Evolutionary conservation across 2,329 filamentous ascomycete species (phyloP), one percentile per base, ranked within the genome.

Genomic region (Herpotrichia juniperi): DNA sequence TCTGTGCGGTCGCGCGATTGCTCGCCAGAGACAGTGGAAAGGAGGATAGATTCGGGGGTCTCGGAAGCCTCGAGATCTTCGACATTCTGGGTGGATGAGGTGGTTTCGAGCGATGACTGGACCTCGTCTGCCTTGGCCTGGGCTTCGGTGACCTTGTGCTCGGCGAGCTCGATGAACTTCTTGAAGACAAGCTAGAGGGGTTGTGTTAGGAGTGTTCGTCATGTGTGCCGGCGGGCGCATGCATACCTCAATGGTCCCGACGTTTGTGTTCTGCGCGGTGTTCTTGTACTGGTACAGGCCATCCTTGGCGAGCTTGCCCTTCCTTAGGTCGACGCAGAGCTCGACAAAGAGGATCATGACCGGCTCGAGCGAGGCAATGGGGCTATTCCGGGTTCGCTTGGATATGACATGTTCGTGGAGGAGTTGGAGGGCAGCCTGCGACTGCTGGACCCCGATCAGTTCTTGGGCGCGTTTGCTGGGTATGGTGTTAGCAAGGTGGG

Each of bases 201-300:
- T 12, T 31, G 25, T 44, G 56, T 59, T 42, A 45, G 43, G 39
- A 12, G 9, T 7, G 34, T 44, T 22, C 42, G n/a, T 30, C 19
- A n/a, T 16, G 21, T 25, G 12, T 37, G 24, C 24, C 19, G 34
- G n/a, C 17, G 44, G 17, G 12, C 7, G 14, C 16, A 32, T 48
- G 54, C 74, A 54, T 79, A 91, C 89, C 86, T 97, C 94, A 75
- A 99, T 99, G 56, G 94, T 99, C 67, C 87, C 92, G 63, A 99
- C 92, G 74, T 97, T 97, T 66, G 93, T 96, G 81, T 99, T 99
- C 78, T 99, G 94, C 50, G 93, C 93, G 64, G 97, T 97, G 78
- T 99, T 99, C 84, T 99, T 99, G 85, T 99, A 99, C 77, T 97
- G 94, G 77, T 97, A 99, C 43, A 99, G 84, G 56, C 94, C 94